Base-by-base conservation (phyloP, 805 yeast species). In the Jamesozyma jinghongensis region DNA sequence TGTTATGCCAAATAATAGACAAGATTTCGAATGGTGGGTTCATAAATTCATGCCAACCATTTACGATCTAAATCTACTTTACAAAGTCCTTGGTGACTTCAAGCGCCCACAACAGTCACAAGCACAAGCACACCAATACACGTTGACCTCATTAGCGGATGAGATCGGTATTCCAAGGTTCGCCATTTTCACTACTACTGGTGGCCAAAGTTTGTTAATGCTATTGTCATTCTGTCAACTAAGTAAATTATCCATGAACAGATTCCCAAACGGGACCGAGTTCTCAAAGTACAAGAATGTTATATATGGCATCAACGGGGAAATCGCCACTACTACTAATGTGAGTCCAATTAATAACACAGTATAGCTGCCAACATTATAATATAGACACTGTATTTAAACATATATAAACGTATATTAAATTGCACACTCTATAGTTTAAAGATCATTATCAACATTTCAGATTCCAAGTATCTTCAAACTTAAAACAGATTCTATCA, bases 1-100 rank as follows among this genome's bases (percentile, higher is more conserved):
- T 37, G 65, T 70, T 37, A 81, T 90, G 71, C 97, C 97, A 1
- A 74, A 73, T 22, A 83, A 80, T 49, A 88, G 83, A 57, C 74
- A 75, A 32, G 95, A 81, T 29, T 90, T 86, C 54, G 70, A 79
- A 45, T 68, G 77, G 69, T 77, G 86, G 73, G 69, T 86, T 32
- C 61, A 71, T 30, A 68, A 75, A 37, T 85, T 75, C 60, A 85
- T 92, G 68, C 95, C 96, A 16, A 77, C 74, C 42, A 74, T 83
- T 39, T 86, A 75, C 61, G 98, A 90, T 57, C 74, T 92, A 55
- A 92, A 90, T 59, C 68, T 66, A 22, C 58, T 76, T 19, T 60
- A 65, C 40, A 62, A 66, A 45, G 52, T 57, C 13, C 47, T 61
- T 33, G 52, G 55, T 37, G 58, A 59, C 42, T 50, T 51, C 13